Evolutionary conservation across 768 basidiomycete genomes (phyloP), one percentile per base, ranked within the genome.

Genomic region (Termitomyces sp.): DNA sequence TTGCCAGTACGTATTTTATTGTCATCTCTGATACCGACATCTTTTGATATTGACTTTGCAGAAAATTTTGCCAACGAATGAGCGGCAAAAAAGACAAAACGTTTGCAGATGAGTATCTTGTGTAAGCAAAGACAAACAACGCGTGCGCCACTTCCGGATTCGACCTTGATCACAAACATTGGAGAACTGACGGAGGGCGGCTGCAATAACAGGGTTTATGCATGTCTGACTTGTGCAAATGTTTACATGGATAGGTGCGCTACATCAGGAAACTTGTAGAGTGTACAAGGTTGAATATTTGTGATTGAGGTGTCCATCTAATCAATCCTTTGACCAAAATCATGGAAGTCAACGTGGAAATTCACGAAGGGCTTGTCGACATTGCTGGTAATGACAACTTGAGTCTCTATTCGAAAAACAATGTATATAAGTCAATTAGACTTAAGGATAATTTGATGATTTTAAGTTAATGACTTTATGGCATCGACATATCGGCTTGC

Each of bases 51-150:
- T 13, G 2, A 4, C 26, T 40, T 26, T 14, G 18, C 22, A 28
- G 13, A 12, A 26, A 28, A 38, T 40, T 5, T 16, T 13, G 6
- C 22, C 2, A 16, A 51, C 22, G 14, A 14, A 35, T 13, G 2
- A 36, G 7, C 2, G 24, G 24, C 51, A n/a, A 26, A 18, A 1
- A 4, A 26, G 4, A 26, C 2, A 26, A 2, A 9, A 3, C 2
- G 2, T n/a, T 5, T 18, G 45, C 28, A 30, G 30, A 7, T 9
- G 14, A 47, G 16, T 18, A 30, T 10, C 28, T 14, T 4, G 6
- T 13, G n/a, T 48, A 61, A 61, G 36, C 44, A 58, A 18, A 40
- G 49, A 55, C 49, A 61, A 61, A 61, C 33, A 58, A 55, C 60
- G 45, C 45, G 43, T 46, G 33, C 44, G 54, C 54, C 54, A 55